Evolutionary conservation across 352 stramenopile genomes (phyloP).

Genomic region (Globisporangium cederbergense): DNA sequence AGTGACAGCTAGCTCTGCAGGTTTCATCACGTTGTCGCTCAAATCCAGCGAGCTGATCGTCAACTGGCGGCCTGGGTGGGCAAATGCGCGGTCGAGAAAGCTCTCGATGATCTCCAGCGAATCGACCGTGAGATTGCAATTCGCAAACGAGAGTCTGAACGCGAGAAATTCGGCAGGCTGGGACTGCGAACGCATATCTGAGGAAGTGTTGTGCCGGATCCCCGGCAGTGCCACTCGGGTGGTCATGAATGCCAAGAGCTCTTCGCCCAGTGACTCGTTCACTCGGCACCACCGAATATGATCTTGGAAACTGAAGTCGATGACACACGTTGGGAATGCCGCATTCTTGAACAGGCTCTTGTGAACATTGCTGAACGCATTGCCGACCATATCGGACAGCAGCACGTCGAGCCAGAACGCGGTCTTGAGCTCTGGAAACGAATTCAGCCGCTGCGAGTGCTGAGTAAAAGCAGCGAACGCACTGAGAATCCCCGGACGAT

Average conservation of each 20-base stretch:
- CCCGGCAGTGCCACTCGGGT: not conserved
- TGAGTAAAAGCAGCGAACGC: not conserved
- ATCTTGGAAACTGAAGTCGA: not conserved
- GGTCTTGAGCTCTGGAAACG: constrained; percentile 4
- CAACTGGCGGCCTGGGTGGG: not conserved
- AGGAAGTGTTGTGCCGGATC: not conserved
- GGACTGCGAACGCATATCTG: not conserved
- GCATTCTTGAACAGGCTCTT: not conserved
- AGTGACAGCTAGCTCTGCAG: constrained; percentile 11
- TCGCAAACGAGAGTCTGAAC: not conserved
- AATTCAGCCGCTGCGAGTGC: constrained; percentile 2
- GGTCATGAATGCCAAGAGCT: not conserved
- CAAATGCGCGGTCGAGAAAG: constrained; percentile 12
- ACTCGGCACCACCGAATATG: not conserved
- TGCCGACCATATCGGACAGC: not conserved
- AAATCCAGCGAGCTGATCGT: constrained; percentile 5
- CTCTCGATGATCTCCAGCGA: constrained; percentile 10
- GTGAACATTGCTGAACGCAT: not conserved
- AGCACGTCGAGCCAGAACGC: constrained; percentile 14
- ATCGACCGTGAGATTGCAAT: not conserved
- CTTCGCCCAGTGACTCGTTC: not conserved
- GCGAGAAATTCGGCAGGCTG: not conserved
- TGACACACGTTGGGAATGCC: not conserved
- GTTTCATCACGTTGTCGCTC: not conserved
- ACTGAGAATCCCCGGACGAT: not conserved